Percentiles rank a stretch among this genome's conserved stretches.
Conservation (phyloP, 257 asterid species). For the Linderniella brevidens region DNA sequence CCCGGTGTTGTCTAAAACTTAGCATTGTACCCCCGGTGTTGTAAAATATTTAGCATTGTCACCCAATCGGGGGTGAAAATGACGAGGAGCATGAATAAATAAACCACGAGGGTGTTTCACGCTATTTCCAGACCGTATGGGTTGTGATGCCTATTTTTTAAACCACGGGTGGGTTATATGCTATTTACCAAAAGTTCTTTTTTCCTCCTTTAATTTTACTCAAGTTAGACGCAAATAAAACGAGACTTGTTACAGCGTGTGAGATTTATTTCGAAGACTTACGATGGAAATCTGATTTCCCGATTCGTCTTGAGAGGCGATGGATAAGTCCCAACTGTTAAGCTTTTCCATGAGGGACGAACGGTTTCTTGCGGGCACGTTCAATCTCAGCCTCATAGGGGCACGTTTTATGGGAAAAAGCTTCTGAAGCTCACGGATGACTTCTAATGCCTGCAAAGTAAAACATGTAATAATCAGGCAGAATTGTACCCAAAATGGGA, state of each 20-base stretch:
- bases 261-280: slow-evolving; percentile 18
- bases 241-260: neutral
- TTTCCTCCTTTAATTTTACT: neutral
- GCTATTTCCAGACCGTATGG: too few relatives aligned
- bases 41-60: too few relatives aligned
- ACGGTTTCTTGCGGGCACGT: slow-evolving; percentile 22
- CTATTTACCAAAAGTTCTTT: too few relatives aligned
- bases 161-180: too few relatives aligned
- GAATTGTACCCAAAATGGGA: neutral
- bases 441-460: slow-evolving; percentile 65
- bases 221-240: neutral
- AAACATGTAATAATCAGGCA: neutral
- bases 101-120: too few relatives aligned
- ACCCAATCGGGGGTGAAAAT: too few relatives aligned
- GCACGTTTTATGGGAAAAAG: slow-evolving; percentile 78
- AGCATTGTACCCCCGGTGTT: too few relatives aligned
- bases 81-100: too few relatives aligned
- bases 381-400: slow-evolving; percentile 72
- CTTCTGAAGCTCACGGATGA: slow-evolving; percentile 85
- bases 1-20: too few relatives aligned
- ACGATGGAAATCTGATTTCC: slow-evolving; percentile 34
- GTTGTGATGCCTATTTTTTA: too few relatives aligned
- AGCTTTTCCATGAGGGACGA: slow-evolving; percentile 31
- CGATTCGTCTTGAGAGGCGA: slow-evolving; percentile 36
- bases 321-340: slow-evolving; percentile 30